Conservation (phyloP, 176 grass and related monocot genomes). For the Elaeis guineensis region DNA sequence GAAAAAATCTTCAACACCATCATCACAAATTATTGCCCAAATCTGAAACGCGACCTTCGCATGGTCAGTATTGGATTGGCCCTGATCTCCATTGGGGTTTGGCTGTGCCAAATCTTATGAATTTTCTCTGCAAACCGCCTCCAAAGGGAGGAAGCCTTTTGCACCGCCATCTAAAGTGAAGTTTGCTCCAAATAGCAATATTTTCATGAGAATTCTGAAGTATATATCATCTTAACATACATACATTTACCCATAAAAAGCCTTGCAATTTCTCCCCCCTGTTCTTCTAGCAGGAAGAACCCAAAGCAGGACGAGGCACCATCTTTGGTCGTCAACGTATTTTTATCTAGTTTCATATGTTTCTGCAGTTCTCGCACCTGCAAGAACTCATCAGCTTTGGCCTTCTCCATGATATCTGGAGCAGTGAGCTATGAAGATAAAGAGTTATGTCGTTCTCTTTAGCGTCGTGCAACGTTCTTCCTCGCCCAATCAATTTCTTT, state of each 20-base stretch:
- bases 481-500: too few species aligned
- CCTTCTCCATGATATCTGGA: not conserved
- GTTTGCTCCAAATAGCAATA: slow-evolving; percentile 24
- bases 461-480: too few species aligned
- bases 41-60: slow-evolving; percentile 35
- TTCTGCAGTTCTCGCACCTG: not conserved
- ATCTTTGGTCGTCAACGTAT: not conserved
- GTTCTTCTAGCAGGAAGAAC: not conserved
- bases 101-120: slow-evolving; percentile 50
- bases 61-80: slow-evolving; percentile 45
- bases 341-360: not conserved
- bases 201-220: slow-evolving; percentile 1
- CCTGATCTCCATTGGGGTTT: slow-evolving; percentile 32
- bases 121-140: slow-evolving; percentile 71
- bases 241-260: too few species aligned
- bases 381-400: not conserved
- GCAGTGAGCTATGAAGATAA: not conserved
- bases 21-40: slow-evolving; percentile 45
- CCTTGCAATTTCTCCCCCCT: too few species aligned
- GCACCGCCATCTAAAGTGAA: slow-evolving; percentile 23
- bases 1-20: slow-evolving; percentile 63
- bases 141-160: slow-evolving; percentile 74
- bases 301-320: slow-evolving; percentile 3
- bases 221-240: too few species aligned
- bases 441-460: not conserved